Base-by-base conservation (phyloP, 2,329 filamentous ascomycete genomes). In the Coniella vitis region DNA sequence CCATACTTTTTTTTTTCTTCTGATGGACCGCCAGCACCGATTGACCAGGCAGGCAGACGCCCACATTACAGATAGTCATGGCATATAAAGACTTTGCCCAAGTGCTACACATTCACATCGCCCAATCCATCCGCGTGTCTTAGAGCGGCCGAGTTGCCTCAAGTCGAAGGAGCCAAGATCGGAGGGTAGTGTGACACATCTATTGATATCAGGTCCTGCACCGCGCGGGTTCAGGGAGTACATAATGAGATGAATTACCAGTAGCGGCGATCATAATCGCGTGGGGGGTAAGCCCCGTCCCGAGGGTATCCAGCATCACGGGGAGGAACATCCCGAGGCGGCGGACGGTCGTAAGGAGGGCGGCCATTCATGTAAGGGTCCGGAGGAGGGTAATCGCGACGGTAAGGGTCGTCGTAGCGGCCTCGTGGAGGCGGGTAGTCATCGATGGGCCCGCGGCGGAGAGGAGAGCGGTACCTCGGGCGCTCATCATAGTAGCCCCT, bases 401-500 rank as follows among this genome's bases (percentile, higher is more conserved):
- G 78, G 69, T 91, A 93, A 25, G 85, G 84, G 59, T 93, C 88
- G 51, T 90, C 86, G 61, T 86, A 87, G 51, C 85, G 73, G 56
- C 78, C 75, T 54, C 85, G 75, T 48, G 76, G 81, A 47, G 82
- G 81, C 58, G 70, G 70, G 53, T 95, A 93, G 61, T 95, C 90
- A 54, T 90, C 85, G 55, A 86, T 74, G 38, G 86, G 83, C 19
- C 77, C 75, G 55, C 85, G 84, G 56, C 86, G 84, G 38, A 86
- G 86, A 53, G 89, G 88, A 49, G 87, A 89, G 50, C 88, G 84
- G 61, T 90, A 90, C 43, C 84, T 80, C 59, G 86, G 82, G 62
- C 86, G 39, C 55, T 91, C 87, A 40, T 88, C 84, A 68, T 96
- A 95, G 69, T 95, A 95, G 53, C 91, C 86, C 58, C 88, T 84